These are phyloP conservation scores for Colletotrichum liaoningense DNA, from an alignment of 2,329 filamentous ascomycete genomes.

Conservation along the genomic window DNA sequence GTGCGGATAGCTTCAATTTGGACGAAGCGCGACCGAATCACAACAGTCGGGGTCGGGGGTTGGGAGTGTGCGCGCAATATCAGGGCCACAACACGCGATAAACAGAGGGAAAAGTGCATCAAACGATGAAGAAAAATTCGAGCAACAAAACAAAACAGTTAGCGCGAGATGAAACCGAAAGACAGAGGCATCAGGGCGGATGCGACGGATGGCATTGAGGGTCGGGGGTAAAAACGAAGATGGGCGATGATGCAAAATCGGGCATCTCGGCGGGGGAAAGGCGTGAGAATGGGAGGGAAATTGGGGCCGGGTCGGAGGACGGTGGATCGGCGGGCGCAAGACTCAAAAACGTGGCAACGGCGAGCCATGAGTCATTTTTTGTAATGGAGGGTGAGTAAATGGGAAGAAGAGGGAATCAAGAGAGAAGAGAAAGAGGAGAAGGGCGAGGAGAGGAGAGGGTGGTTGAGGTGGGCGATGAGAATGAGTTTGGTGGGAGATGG, in stretches of 20 bases:
- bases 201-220: slow-evolving; percentile 27
- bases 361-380: slow-evolving; percentile 20
- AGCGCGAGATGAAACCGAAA: slow-evolving; percentile 13
- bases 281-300: slow-evolving; percentile 23
- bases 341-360: slow-evolving; percentile 12
- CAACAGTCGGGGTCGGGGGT: background rate
- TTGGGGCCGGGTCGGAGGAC: slow-evolving; percentile 23
- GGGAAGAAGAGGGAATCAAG: slow-evolving; percentile 13
- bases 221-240: slow-evolving; percentile 1
- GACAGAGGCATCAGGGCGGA: slow-evolving; percentile 5
- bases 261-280: slow-evolving; percentile 32
- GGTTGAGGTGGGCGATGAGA: slow-evolving; percentile 38
- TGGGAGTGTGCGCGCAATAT: slow-evolving; percentile 9
- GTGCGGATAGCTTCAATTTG: slow-evolving; percentile 37
- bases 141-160: background rate
- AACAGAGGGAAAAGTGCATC: background rate
- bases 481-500: slow-evolving; percentile 34
- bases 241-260: slow-evolving; percentile 22
- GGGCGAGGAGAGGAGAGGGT: slow-evolving; percentile 20
- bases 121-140: slow-evolving; percentile 18
- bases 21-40: slow-evolving; percentile 7
- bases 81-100: background rate
- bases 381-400: slow-evolving; percentile 34
- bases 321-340: slow-evolving; percentile 14
- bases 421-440: slow-evolving; percentile 24